Percentiles rank a stretch among this genome's conserved stretches.
These are phyloP conservation scores for Vaccinium myrtillus DNA, from an alignment of 148 eudicot genomes.

Conservation along the genomic window DNA sequence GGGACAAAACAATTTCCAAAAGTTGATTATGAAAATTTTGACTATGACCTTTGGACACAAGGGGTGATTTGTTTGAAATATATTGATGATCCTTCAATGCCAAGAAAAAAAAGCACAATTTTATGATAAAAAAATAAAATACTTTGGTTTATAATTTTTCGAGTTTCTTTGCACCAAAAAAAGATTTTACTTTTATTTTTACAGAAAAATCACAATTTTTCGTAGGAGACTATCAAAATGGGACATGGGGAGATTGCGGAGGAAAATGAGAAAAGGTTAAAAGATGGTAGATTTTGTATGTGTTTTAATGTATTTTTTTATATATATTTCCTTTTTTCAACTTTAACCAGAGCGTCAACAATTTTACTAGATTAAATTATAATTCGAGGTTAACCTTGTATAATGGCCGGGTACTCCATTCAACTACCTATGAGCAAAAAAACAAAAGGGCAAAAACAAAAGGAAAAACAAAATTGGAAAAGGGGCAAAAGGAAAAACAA, in stretches of 20 bases:
- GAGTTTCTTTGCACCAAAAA: no score
- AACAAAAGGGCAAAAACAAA: not conserved
- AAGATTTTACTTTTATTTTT: no score
- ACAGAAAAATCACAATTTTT: no score
- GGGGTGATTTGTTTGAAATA: not conserved
- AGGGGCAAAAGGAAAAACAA: not conserved
- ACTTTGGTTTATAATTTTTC: no score
- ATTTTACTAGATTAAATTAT: not conserved
- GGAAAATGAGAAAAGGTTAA: not conserved
- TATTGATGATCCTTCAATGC: not conserved
- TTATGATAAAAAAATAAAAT: no score
- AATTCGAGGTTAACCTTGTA: not conserved
- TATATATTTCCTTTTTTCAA: not conserved
- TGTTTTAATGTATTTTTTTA: not conserved
- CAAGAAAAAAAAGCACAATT: no score
- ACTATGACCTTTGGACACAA: not conserved
- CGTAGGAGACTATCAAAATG: no score
- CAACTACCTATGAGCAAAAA: not conserved
- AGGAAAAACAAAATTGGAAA: not conserved
- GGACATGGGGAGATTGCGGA: no score
- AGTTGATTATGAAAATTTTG: conserved; percentile 9
- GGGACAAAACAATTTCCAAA: not conserved
- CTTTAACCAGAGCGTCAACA: not conserved
- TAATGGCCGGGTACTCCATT: not conserved
- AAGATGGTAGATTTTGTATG: not conserved